phyloP scores from a whole-genome alignment of 768 basidiomycete species.

The Serendipita sp. region DNA sequence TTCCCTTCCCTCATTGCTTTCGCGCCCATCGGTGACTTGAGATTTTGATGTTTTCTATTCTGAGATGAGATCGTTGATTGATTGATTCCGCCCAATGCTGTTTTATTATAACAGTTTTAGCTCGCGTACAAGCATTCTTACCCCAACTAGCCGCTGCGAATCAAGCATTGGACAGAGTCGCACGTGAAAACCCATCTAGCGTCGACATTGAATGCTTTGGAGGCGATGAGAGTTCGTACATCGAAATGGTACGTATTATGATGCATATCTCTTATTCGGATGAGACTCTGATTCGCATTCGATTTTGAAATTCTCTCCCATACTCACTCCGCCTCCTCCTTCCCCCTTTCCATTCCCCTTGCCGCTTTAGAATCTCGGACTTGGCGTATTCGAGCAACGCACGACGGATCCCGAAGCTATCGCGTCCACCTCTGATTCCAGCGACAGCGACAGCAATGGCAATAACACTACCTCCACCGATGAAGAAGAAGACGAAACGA shows the following conservation, averaged over 20 bases:
- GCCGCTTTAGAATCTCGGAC: slow-evolving; percentile 37
- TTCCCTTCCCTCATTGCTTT: slow-evolving; percentile 22
- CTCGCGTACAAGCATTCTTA: slow-evolving; percentile 49
- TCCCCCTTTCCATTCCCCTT: neutral
- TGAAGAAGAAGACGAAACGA: neutral
- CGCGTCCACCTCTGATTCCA: neutral
- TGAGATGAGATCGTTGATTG: no score
- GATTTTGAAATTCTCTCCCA: slow-evolving; percentile 4
- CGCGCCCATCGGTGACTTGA: no score
- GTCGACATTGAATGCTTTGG: slow-evolving; percentile 55
- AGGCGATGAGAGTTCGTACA: slow-evolving; percentile 32
- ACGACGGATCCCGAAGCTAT: neutral
- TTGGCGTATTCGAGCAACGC: slow-evolving; percentile 38
- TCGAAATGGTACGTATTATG: slow-evolving; percentile 41
- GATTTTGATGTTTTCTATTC: no score
- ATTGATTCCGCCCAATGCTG: no score
- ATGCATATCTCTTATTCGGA: no score
- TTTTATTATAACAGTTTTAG: slow-evolving; percentile 31
- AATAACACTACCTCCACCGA: neutral
- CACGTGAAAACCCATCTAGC: slow-evolving; percentile 32
- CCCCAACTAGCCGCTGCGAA: slow-evolving; percentile 53
- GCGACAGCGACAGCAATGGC: neutral
- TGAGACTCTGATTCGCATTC: neutral
- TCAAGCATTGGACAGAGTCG: slow-evolving; percentile 30
- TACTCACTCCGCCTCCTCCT: neutral